A percentile compares a stretch with the other conserved stretches of the same genome.
Conservation (phyloP, 768 basidiomycete species). For the Lactifluus pinguis region DNA sequence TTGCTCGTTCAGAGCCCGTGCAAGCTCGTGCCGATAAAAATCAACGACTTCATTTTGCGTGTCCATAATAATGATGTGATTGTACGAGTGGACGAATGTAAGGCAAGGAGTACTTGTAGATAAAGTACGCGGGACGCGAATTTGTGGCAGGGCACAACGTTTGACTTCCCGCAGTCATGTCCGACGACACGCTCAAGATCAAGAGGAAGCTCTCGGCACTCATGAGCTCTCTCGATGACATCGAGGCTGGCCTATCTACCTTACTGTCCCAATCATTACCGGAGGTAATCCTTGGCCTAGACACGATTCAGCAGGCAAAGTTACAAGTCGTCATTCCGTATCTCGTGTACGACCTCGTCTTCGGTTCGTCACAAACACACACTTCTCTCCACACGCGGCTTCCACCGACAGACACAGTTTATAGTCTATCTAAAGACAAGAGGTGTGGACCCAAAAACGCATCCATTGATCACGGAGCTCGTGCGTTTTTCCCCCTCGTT, state of each 20-base stretch:
- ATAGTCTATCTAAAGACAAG: constrained; percentile 74
- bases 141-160: too few species aligned
- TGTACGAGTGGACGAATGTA: background rate
- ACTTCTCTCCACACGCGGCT: background rate
- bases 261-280: constrained; percentile 59
- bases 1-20: constrained; percentile 13
- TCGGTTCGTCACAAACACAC: constrained; percentile 43
- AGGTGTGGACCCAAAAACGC: constrained; percentile 72
- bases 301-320: constrained; percentile 74
- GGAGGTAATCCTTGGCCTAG: constrained; percentile 53
- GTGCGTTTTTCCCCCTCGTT: constrained; percentile 28
- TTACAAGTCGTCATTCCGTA: constrained; percentile 75
- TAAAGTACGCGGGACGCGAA: too few species aligned
- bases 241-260: constrained; percentile 59
- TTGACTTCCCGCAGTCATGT: constrained; percentile 23
- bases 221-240: constrained; percentile 50
- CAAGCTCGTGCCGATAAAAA: constrained; percentile 16
- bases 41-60: background rate
- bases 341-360: constrained; percentile 75
- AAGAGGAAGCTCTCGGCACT: constrained; percentile 38
- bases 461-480: constrained; percentile 68
- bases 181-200: constrained; percentile 30
- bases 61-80: background rate
- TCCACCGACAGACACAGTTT: background rate
- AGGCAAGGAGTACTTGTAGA: background rate